These are phyloP conservation scores for Durusdinium trenchii DNA, from an alignment of 73 alveolate species.

Conservation along the genomic window DNA sequence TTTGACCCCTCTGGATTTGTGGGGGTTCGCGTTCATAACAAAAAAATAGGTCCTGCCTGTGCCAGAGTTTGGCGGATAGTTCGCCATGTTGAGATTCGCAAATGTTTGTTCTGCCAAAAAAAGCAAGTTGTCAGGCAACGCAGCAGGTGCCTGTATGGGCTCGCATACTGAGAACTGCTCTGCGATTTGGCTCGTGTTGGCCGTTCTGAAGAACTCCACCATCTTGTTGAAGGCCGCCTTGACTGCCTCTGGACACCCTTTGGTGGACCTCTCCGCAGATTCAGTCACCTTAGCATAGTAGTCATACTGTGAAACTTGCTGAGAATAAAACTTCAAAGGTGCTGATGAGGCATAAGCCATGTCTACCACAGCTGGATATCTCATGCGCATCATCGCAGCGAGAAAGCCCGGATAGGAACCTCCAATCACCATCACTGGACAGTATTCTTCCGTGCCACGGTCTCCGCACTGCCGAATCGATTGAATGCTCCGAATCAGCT, in stretches of 20 bases:
- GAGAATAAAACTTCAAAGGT: conserved; percentile 22
- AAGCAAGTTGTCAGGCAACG: conserved; percentile 5
- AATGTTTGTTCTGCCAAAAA: conserved; percentile 24
- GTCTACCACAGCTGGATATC: conserved; percentile 63
- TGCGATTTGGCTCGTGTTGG: background rate
- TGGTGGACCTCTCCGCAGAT: background rate
- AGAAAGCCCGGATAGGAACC: conserved; percentile 52
- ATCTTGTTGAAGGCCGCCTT: background rate
- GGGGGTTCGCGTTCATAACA: too few species aligned
- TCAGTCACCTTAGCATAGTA: conserved; percentile 45
- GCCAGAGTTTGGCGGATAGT: conserved; percentile 21
- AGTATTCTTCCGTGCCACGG: conserved; percentile 13
- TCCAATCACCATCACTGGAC: conserved; percentile 39
- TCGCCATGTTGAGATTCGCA: conserved; percentile 64
- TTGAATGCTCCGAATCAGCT: background rate
- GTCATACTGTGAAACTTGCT: conserved; percentile 8
- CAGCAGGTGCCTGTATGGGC: background rate
- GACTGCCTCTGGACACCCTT: conserved; percentile 5
- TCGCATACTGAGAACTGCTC: background rate
- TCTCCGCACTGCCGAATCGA: background rate
- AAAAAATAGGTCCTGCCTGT: background rate
- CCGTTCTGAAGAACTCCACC: conserved; percentile 3
- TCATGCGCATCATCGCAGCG: conserved; percentile 43
- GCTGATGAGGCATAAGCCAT: conserved; percentile 65
- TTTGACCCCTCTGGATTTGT: too few species aligned